Percentiles rank a stretch among this genome's conserved stretches.
Evolutionary conservation across 2,329 filamentous ascomycete genomes (phyloP).

Genomic region (Cercospora citrullina): DNA sequence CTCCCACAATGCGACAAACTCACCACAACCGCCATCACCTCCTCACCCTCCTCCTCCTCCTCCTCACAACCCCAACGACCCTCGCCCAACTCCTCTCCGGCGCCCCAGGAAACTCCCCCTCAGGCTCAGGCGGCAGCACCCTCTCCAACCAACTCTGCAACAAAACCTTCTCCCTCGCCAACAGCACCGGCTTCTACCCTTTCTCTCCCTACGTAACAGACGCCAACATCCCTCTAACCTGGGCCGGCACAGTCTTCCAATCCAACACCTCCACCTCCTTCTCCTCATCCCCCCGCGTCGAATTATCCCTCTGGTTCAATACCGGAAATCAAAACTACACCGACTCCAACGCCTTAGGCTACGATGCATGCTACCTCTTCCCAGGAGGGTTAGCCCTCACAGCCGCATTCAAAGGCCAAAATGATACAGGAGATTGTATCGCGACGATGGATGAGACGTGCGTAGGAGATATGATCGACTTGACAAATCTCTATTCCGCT

Average conservation of each 20-base stretch:
- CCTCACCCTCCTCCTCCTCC: background rate
- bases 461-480: slow-evolving; percentile 14
- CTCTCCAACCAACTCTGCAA: slow-evolving; percentile 18
- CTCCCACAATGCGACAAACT: background rate
- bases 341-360: slow-evolving; percentile 18
- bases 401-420: slow-evolving; percentile 16
- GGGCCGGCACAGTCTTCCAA: slow-evolving; percentile 18
- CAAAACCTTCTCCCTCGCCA: slow-evolving; percentile 16
- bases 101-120: slow-evolving; percentile 8
- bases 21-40: background rate
- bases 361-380: slow-evolving; percentile 21
- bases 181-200: slow-evolving; percentile 13
- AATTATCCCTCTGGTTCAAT: slow-evolving; percentile 22
- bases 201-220: slow-evolving; percentile 8
- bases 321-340: slow-evolving; percentile 11
- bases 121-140: background rate
- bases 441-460: slow-evolving; percentile 17
- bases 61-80: background rate
- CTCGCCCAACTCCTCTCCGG: slow-evolving; percentile 14
- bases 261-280: background rate
- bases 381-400: slow-evolving; percentile 6
- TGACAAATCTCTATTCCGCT: background rate
- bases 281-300: slow-evolving; percentile 6
- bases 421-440: slow-evolving; percentile 17
- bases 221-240: slow-evolving; percentile 5